Base-by-base conservation (phyloP, 257 asterid species). In the Haberlea rhodopensis region DNA sequence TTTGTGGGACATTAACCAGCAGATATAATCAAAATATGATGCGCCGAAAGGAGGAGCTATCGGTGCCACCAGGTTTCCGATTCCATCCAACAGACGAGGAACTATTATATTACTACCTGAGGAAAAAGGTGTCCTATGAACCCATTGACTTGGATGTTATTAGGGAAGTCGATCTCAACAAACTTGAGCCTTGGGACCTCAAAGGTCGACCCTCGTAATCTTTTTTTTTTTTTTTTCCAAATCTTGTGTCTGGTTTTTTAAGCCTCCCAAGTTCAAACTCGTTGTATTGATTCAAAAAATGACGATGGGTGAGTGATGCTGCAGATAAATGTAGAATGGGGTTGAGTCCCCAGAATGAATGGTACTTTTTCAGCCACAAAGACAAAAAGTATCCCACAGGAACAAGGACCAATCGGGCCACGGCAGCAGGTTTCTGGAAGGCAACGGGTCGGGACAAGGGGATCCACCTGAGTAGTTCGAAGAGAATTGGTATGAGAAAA, bases 151-250 rank as follows among this genome's bases (percentile, higher is more conserved):
- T 85, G 29, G 94, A 89, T 62, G 92, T 89, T 57, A 84, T 89
- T 23, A 61, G 87, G 66, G 95, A 89, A 70, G 85, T 89, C 10
- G 94, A 89, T 83, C 91, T 89, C 84, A 89, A 89, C 85, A 89
- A 85, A 72, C 95, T 89, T 37, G 96, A 89, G 78, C 96, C 96
- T 4, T 89, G 96, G 96, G 94, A 89, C 69, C 94, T 89, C 77
- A 89, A 85, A 85, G 95, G 96, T 85, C 15, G 5, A 26, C 20
- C 51, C 21, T 49, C 11, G 5, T 27, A 20, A 6, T 63, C 5
- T 16, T 21, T 5, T 2, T 22, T 51, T 13, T 18, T 15, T 18
- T 52, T 13, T 4, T 29, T 5, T n/a, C 19, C 34, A n/a, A 1
- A 9, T 63, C 24, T 60, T 2, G 3, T 58, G 2, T 27, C 18